Evolutionary conservation across 805 yeast species (phyloP), one percentile per base, ranked within the genome.

Genomic region (Yamadazyma takamatsuzukensis): DNA sequence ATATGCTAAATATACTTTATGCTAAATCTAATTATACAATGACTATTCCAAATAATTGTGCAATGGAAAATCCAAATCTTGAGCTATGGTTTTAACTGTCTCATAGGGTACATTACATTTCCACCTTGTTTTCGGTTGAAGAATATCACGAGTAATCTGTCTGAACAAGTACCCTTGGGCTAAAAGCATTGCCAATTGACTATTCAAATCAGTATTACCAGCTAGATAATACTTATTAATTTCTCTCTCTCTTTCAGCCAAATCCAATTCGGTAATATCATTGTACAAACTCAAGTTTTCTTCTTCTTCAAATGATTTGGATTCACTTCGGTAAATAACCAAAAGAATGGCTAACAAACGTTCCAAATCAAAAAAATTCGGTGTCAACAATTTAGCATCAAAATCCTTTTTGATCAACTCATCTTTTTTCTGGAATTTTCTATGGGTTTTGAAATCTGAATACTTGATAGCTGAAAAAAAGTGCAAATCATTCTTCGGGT

Each of bases 291-390:
- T 43, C 15, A 49, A 33, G 12, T 45, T 35, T 7, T 39, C 37
- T 9, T 51, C 48, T 16, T 39, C 43, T 21, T 46, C 47, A 15
- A 56, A 52, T 18, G 60, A 50, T 9, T 61, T 47, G 6, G 66
- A 48, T 35, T 63, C 64, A 24, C 54, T 59, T 33, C 69, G 72
- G 48, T 74, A 76, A 10, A 88, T 76, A 0, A 94, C 80, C 26
- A 82, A 81, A 22, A 83, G 65, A 15, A 89, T 84, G 0, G 96
- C 95, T 37, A 84, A 58, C 51, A 86, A 50, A 36, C 97, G 68
- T 52, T 89, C 96, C 28, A 87, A 53, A 21, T 80, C 84, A 54
- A 88, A 88, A 19, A 76, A 59, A 18, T 80, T 76, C 0, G 95
- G 83, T n/a, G 80, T 76, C 25, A 83, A 59, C 37, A 80, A 67